Conservation (phyloP, 2,329 filamentous ascomycete genomes). For the Ilyonectria mors-panacis region DNA sequence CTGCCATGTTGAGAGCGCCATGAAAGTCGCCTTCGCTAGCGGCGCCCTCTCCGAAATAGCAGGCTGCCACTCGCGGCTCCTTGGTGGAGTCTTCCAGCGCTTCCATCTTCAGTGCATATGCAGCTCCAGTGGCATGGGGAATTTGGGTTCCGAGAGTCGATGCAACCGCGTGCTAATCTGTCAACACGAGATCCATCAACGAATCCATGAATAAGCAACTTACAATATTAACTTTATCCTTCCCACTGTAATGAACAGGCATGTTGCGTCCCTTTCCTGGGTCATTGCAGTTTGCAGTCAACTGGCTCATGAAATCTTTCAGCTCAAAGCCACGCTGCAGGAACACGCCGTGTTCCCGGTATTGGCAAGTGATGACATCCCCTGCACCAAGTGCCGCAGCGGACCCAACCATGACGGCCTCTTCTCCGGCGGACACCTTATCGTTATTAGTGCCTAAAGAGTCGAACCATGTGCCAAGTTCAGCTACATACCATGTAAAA, state of each 20-base stretch:
- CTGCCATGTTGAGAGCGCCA: conserved; percentile 86
- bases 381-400: conserved; percentile 80
- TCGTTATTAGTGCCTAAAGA: too few species aligned
- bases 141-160: conserved; percentile 87
- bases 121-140: conserved; percentile 84
- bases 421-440: conserved; percentile 75
- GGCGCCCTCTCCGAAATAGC: conserved; percentile 89
- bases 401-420: conserved; percentile 88
- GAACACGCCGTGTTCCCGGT: conserved; percentile 89
- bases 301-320: conserved; percentile 89
- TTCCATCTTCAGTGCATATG: conserved; percentile 85
- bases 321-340: conserved; percentile 87
- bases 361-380: conserved; percentile 91
- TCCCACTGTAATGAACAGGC: conserved; percentile 90
- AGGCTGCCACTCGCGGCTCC: conserved; percentile 76
- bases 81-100: conserved; percentile 75
- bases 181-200: too few species aligned
- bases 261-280: conserved; percentile 86
- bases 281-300: conserved; percentile 87
- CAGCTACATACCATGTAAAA: conserved; percentile 88
- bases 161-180: conserved; percentile 76
- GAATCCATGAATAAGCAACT: conserved; percentile 42
- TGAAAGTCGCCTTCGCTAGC: conserved; percentile 90
- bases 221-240: conserved; percentile 81
- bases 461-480: too few species aligned